phyloP scores from a whole-genome alignment of 2,329 filamentous ascomycete genomes.

The Aspergillus caelatus region DNA sequence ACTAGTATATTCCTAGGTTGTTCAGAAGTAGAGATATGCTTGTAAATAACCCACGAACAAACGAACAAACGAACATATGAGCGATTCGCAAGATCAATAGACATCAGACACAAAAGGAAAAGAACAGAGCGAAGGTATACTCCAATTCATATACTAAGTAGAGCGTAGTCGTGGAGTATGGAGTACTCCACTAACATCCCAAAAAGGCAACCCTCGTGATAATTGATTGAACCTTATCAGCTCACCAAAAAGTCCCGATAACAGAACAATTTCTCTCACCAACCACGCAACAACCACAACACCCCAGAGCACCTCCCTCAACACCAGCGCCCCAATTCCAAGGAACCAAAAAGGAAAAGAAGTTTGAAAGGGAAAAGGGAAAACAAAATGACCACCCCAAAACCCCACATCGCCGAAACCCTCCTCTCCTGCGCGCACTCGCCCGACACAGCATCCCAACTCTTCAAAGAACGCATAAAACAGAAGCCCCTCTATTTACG shows the following conservation, averaged over 20 bases:
- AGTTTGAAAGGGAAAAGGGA: neutral
- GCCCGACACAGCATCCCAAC: slow-evolving; percentile 67
- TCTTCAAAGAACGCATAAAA: slow-evolving; percentile 81
- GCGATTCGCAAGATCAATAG: neutral
- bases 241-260: neutral
- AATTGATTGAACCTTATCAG: neutral
- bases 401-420: slow-evolving; percentile 55
- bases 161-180: too few species aligned
- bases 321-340: neutral
- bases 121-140: neutral
- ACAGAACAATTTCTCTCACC: neutral
- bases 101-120: neutral
- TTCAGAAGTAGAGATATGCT: neutral
- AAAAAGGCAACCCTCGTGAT: neutral
- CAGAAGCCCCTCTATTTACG: slow-evolving; percentile 79
- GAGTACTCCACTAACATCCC: neutral
- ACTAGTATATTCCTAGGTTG: neutral
- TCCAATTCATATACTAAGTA: neutral
- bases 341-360: neutral
- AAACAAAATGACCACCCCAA: slow-evolving; percentile 27
- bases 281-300: neutral
- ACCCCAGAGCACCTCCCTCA: neutral
- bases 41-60: neutral
- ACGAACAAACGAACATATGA: neutral
- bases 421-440: slow-evolving; percentile 80